Percentiles rank a stretch among this genome's conserved stretches.
Conservation (phyloP, 164 flowering plant genomes). For the Warburgia ugandensis region DNA sequence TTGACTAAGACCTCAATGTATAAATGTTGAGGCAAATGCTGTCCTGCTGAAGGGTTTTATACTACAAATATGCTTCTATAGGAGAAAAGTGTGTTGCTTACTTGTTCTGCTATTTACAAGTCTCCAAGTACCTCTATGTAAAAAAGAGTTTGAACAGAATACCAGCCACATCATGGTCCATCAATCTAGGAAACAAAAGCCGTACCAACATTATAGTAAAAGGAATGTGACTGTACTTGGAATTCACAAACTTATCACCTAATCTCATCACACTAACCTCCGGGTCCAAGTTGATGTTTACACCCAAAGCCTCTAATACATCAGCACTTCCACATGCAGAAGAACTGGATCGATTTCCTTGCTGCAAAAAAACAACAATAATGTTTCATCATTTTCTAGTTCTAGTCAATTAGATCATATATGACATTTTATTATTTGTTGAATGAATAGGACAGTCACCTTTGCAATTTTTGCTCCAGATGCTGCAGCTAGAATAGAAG, state of each 20-base stretch:
- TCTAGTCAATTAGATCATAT: no score
- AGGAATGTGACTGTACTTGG: not conserved
- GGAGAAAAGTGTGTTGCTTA: no score
- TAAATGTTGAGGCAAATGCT: no score
- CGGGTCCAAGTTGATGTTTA: conserved; percentile 65
- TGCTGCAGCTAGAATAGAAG: conserved; percentile 90
- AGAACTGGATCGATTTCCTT: conserved; percentile 93
- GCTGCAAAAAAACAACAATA: conserved; percentile 38
- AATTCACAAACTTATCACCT: not conserved
- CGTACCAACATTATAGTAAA: no score
- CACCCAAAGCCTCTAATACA: conserved; percentile 78
- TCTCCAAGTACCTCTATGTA: no score
- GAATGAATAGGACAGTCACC: conserved; percentile 26
- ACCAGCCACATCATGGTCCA: no score
- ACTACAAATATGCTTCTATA: no score
- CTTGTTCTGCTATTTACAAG: no score
- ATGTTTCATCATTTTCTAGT: not conserved
- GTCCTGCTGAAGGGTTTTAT: no score
- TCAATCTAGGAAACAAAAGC: no score
- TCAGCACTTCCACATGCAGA: conserved; percentile 99
- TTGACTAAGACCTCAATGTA: no score
- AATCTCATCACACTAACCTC: conserved; percentile 47
- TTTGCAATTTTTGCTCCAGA: conserved; percentile 95
- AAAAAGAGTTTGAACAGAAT: no score
- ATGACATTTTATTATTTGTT: not conserved